Percentiles rank a stretch among this genome's conserved stretches.
Evolutionary conservation across 2,329 filamentous ascomycete species (phyloP).

Genomic region (Davidsoniella virescens): DNA sequence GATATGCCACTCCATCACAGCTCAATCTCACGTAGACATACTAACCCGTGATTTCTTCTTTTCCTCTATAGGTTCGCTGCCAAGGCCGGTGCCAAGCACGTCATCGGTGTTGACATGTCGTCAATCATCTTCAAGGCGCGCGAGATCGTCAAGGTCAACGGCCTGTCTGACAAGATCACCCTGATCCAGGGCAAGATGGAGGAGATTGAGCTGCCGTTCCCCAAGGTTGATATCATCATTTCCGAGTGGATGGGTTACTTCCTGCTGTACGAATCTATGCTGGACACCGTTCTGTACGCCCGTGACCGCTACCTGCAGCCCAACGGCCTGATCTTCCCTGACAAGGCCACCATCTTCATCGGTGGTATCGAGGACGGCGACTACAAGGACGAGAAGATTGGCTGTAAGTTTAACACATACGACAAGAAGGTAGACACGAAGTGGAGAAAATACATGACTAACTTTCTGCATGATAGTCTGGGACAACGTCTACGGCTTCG

Average conservation of each 20-base stretch:
- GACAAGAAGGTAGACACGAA: too few species aligned
- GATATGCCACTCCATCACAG: constrained; percentile 10
- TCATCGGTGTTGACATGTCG: constrained; percentile 98
- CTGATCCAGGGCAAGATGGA: constrained; percentile 99
- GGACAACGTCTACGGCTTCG: constrained; percentile 98
- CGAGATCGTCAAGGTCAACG: constrained; percentile 86
- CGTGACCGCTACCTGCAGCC: constrained; percentile 79
- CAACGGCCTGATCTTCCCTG: constrained; percentile 89
- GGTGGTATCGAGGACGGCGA: constrained; percentile 97
- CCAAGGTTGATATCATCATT: constrained; percentile 98
- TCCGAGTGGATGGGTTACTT: constrained; percentile 99
- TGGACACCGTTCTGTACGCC: constrained; percentile 94
- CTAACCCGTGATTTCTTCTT: constrained; percentile 8
- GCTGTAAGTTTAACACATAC: constrained; percentile 47
- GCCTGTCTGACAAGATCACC: constrained; percentile 89
- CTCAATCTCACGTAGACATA: constrained; percentile 3
- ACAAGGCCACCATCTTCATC: constrained; percentile 95
- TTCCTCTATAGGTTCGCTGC: constrained; percentile 65
- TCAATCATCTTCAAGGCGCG: constrained; percentile 98
- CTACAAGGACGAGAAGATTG: constrained; percentile 99
- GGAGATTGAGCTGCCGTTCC: constrained; percentile 82
- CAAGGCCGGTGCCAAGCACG: constrained; percentile 91
- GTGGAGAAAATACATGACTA: background rate
- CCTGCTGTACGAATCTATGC: constrained; percentile 95
- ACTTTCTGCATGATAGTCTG: constrained; percentile 48